phyloP scores from a whole-genome alignment of 176 grass and related monocot genomes.

The Eleusine coracana region DNA sequence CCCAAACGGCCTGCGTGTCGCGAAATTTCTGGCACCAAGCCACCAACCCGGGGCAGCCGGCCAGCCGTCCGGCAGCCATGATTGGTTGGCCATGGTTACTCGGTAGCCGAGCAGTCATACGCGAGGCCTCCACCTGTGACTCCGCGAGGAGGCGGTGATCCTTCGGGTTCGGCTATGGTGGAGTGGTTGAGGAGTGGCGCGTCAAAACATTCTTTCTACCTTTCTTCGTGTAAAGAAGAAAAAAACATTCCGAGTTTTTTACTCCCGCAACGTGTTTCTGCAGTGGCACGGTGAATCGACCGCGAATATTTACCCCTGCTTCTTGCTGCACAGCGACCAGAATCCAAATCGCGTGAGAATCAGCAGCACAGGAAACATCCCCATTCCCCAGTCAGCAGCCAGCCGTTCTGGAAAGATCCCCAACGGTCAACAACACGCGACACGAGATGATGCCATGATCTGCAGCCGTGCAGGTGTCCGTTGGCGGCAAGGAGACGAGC shows the following conservation, averaged over 20 bases:
- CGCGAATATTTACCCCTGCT: too few species aligned
- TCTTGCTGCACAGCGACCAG: neutral
- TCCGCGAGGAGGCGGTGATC: neutral
- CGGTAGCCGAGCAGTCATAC: neutral
- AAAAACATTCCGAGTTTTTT: too few species aligned
- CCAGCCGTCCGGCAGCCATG: neutral
- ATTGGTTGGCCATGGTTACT: neutral
- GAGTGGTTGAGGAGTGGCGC: too few species aligned
- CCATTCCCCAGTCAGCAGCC: neutral
- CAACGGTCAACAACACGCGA: slow-evolving; percentile 26
- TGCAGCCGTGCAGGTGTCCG: slow-evolving; percentile 28
- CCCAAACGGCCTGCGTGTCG: too few species aligned
- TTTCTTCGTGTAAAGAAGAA: too few species aligned
- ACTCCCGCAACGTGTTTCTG: too few species aligned
- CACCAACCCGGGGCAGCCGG: neutral
- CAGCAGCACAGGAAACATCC: neutral
- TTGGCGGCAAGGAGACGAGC: neutral
- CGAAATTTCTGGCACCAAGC: neutral
- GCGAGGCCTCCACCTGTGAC: neutral
- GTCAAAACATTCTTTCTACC: too few species aligned
- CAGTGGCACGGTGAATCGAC: too few species aligned
- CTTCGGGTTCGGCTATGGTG: neutral
- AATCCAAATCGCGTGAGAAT: neutral
- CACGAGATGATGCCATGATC: neutral
- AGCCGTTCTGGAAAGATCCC: neutral